Conservation (phyloP, 1,284 basidiomycete genomes). For the Mycena sp. region DNA sequence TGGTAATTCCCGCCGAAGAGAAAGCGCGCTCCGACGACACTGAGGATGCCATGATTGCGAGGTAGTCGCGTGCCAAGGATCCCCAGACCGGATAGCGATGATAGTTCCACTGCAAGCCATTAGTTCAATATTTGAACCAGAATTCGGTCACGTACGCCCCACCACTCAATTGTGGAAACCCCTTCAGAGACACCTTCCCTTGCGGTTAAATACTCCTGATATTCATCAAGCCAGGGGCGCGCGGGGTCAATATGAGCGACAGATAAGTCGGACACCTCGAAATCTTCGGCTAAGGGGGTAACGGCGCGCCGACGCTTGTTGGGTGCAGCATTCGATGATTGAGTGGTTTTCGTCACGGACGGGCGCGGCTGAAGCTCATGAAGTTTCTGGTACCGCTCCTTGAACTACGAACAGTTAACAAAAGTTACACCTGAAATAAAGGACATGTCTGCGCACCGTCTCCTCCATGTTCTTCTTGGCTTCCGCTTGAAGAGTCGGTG, state of each 20-base stretch:
- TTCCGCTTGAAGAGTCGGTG: neutral
- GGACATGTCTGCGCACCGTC: conserved; percentile 48
- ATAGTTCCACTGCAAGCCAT: neutral
- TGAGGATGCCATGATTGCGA: conserved; percentile 50
- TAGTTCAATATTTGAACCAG: neutral
- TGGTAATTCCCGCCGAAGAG: conserved; percentile 47
- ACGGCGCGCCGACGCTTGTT: conserved; percentile 4
- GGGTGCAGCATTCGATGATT: conserved; percentile 15
- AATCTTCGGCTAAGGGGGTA: neutral
- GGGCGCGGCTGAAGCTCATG: neutral
- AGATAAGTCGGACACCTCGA: neutral
- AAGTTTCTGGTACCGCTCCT: conserved; percentile 1
- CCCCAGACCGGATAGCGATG: conserved; percentile 38
- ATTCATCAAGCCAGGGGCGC: conserved; percentile 1
- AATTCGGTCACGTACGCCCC: conserved; percentile 4
- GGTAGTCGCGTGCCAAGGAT: conserved; percentile 45
- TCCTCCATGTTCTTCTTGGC: conserved; percentile 32
- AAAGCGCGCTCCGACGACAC: conserved; percentile 49
- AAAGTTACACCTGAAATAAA: neutral
- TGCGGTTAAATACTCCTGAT: neutral
- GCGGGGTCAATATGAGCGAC: neutral
- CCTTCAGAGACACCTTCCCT: conserved; percentile 1
- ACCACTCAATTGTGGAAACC: conserved; percentile 11
- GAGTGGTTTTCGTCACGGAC: neutral
- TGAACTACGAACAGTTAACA: conserved; percentile 9